Evolutionary conservation across 1,284 basidiomycete genomes (phyloP).

Genomic region (Ceratobasidium papillatum): DNA sequence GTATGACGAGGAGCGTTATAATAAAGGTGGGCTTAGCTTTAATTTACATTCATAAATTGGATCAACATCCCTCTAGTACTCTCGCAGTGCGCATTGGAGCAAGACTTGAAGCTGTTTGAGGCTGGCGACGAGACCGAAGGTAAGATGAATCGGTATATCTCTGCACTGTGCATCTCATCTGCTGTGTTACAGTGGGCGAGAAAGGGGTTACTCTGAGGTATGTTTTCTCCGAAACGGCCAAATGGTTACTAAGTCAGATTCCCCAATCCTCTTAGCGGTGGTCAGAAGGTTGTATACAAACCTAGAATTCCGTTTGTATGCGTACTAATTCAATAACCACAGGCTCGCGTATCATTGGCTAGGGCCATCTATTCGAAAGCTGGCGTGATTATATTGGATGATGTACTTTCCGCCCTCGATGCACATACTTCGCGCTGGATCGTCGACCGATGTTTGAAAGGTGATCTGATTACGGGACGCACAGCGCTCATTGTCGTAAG

Average conservation of each 20-base stretch:
- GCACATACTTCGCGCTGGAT: conserved; percentile 56
- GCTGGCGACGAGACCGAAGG: conserved; percentile 58
- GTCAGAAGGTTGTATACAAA: neutral
- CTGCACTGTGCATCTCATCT: neutral
- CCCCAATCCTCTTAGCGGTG: neutral
- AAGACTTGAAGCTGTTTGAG: conserved; percentile 71
- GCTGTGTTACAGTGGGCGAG: conserved; percentile 81
- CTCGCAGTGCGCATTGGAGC: conserved; percentile 65
- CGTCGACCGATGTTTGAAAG: conserved; percentile 54
- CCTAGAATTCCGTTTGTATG: neutral
- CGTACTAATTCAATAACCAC: conserved; percentile 28
- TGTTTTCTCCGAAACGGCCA: conserved; percentile 45
- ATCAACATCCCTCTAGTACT: conserved; percentile 41
- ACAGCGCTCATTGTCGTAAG: conserved; percentile 55
- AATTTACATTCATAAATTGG: no score
- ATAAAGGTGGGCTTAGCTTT: conserved; percentile 53
- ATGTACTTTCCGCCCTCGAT: conserved; percentile 51
- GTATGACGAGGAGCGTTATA: conserved; percentile 60
- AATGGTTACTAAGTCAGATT: conserved; percentile 27
- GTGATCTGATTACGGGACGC: conserved; percentile 53
- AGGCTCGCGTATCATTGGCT: conserved; percentile 83
- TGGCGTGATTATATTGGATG: conserved; percentile 66
- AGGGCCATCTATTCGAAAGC: conserved; percentile 80
- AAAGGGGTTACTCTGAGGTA: conserved; percentile 77
- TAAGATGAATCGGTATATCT: neutral